Evolutionary conservation across 2,329 filamentous ascomycete genomes (phyloP), one percentile per base, ranked within the genome.

Genomic region (Aurifilum marmelostoma): DNA sequence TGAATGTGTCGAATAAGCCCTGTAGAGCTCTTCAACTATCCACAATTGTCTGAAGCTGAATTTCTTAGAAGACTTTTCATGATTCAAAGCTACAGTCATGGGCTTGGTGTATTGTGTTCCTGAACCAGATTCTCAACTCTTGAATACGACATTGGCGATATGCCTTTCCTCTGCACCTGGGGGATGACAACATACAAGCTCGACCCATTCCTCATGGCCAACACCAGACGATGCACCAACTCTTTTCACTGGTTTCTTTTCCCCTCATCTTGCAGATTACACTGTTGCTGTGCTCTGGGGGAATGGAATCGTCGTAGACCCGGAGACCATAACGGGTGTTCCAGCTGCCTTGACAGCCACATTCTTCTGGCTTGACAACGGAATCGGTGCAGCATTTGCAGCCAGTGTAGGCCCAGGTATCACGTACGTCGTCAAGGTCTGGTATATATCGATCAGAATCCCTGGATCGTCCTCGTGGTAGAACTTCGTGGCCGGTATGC

Each of bases 321-420:
- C 72, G 61, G 60, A 66, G 1, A 77, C 75, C 12, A 73, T 52
- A 0, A 77, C 74, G 16, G 76, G 75, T 16, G 74, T 76, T 21
- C 76, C 76, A 9, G 69, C 70, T 24, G 65, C 72, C 59, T 24
- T 68, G 7, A 64, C 65, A 41, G 70, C 1, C 18, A 72, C 74
- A 11, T 63, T 67, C 1, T 11, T 62, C 72, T 77, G 76, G 66
- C 71, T 52, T 12, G 66, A 43, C 63, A 75, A 62, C 60, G 73
- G 73, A 50, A 77, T 65, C 2, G 75, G 74, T 68, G 54, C 72
- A 7, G 75, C 75, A n/a, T 72, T 68, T 6, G 52, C 64, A 3
- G 72, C 74, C 39, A 77, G 54, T 32, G 75, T 74, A 50, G 76
- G 76, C 0, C 76, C 76, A 0, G 76, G 76, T 0, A 78, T 75